Percentiles rank a stretch among this genome's conserved stretches.
phyloP scores from a whole-genome alignment of 148 eudicot genomes.

The Agrostemma githago region DNA sequence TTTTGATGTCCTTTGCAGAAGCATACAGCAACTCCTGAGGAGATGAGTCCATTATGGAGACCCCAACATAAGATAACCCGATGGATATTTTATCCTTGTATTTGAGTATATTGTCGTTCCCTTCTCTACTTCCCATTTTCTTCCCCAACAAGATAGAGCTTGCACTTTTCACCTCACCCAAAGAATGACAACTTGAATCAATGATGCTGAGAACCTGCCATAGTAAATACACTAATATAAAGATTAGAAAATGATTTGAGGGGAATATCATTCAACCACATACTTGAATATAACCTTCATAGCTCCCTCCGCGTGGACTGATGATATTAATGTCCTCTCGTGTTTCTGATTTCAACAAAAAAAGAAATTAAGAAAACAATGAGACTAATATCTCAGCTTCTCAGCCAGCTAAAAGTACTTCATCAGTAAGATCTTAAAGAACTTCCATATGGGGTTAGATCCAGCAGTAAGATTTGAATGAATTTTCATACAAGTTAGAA shows the following conservation, averaged over 20 bases:
- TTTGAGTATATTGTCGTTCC: constrained; percentile 31
- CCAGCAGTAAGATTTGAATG: not conserved
- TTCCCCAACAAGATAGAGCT: constrained; percentile 33
- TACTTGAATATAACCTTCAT: constrained; percentile 49
- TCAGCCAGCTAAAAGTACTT: not conserved
- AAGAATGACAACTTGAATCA: constrained; percentile 72
- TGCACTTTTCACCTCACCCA: constrained; percentile 47
- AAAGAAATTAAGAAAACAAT: constrained; percentile 5
- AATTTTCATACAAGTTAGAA: not conserved
- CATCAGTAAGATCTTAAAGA: not conserved
- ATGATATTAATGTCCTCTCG: constrained; percentile 66
- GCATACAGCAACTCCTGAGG: constrained; percentile 92
- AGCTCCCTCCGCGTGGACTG: constrained; percentile 95
- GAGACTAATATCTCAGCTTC: not conserved
- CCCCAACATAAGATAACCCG: constrained; percentile 68
- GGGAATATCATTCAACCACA: not conserved
- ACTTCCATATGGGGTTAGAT: too few relatives aligned
- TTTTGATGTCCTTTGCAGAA: constrained; percentile 54
- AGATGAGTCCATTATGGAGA: constrained; percentile 73
- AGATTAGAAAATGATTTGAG: constrained; percentile 7
- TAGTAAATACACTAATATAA: constrained; percentile 3
- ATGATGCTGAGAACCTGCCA: constrained; percentile 81
- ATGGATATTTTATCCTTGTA: constrained; percentile 64
- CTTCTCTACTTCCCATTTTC: constrained; percentile 38
- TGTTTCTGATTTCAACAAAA: constrained; percentile 48